Base-by-base conservation (phyloP, 2,329 filamentous ascomycete genomes). In the Didymella exigua region DNA sequence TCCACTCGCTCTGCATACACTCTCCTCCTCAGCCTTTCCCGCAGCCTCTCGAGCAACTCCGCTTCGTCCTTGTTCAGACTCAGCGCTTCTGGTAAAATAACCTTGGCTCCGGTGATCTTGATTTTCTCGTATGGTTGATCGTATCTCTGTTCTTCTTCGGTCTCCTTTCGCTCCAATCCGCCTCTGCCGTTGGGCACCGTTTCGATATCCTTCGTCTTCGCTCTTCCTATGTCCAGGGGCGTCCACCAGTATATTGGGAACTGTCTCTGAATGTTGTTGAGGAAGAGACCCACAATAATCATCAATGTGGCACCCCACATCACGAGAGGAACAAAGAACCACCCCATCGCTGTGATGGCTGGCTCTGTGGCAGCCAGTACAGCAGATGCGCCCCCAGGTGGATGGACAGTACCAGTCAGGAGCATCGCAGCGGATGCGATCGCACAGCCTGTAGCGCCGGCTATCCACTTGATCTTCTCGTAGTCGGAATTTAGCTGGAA, bases 211-310 rank as follows among this genome's bases (percentile, higher is more conserved):
- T 57, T 27, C n/a, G 38, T 58, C 19, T 57, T 61, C 34, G 58
- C 62, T 31, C 48, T 60, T 8, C 72, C 69, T 7, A 77, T 58
- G 19, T 77, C 71, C 29, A 69, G 45, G 3, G 76, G 71, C n/a
- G 77, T 78, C 79, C 78, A 81, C 79, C 79, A 82, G 49, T 76
- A 81, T 2, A 77, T 49, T 0, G 79, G 79, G 58, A 79, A 82
- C 50, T 75, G 74, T 24, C 79, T 65, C 45, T 78, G 68, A 8
- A 80, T 70, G 54, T 82, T 81, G 60, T 81, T 81, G 54, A 78
- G 65, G 5, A 78, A 44, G 6, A 77, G 65, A 0, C 76, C 78
- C 1, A 80, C 75, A 0, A 63, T 24, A 2, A 79, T 42, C 78
- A 81, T 78, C 31, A 81, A 58, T 1, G 66, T 62, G 2, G 74